Conservation (phyloP, 768 basidiomycete genomes). For the Trametes elegans region DNA sequence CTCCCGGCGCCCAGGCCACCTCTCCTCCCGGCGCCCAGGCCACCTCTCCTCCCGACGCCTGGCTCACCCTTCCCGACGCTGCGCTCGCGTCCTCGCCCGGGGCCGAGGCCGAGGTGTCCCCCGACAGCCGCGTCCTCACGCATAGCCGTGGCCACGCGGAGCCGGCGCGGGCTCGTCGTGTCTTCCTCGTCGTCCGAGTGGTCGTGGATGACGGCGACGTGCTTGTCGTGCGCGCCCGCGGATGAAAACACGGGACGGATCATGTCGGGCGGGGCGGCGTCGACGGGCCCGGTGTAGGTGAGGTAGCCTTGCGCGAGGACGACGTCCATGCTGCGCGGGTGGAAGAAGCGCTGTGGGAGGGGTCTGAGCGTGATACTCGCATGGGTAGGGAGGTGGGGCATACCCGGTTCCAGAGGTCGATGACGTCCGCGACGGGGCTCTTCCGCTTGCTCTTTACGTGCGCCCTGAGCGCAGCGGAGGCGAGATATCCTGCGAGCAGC, state of each 20-base stretch:
- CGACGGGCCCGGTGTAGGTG: conserved; percentile 12
- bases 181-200: background rate
- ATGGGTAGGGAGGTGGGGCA: conserved; percentile 13
- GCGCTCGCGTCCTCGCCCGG: too few relatives aligned
- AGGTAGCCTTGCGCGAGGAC: conserved; percentile 17
- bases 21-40: background rate
- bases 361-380: background rate
- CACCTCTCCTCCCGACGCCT: background rate
- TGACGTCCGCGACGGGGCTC: conserved; percentile 37
- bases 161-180: background rate
- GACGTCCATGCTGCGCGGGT: conserved; percentile 17
- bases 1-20: background rate
- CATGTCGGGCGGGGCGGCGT: conserved; percentile 13
- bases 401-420: conserved; percentile 51
- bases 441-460: conserved; percentile 10
- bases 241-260: background rate
- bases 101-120: too few relatives aligned
- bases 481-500: conserved; percentile 6
- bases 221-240: background rate
- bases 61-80: background rate
- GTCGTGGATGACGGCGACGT: background rate
- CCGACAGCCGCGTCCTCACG: too few relatives aligned
- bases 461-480: background rate
- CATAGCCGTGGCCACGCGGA: too few relatives aligned
- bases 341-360: conserved; percentile 18